Conservation (phyloP, 306 rosid species). For the Acacia crassicarpa region DNA sequence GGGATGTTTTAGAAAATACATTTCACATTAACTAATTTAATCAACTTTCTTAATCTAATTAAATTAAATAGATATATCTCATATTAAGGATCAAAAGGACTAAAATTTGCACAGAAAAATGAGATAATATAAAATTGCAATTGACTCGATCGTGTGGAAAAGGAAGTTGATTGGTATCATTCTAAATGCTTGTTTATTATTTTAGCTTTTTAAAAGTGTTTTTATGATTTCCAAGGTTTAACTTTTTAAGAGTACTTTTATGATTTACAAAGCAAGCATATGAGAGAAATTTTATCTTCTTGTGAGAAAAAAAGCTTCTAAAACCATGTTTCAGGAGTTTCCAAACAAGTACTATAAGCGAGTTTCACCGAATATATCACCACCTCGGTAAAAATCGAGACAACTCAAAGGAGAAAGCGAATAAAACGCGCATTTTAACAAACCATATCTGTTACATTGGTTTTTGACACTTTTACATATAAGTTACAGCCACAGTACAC, state of each 20-base stretch:
- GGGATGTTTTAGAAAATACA: too few species aligned
- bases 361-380: not conserved
- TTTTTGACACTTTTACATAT: not conserved
- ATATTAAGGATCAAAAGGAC: too few species aligned
- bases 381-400: not conserved
- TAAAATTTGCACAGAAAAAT: not conserved
- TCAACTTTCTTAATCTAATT: too few species aligned
- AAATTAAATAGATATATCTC: too few species aligned
- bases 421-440: not conserved
- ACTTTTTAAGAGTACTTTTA: too few species aligned
- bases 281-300: too few species aligned
- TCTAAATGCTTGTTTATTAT: not conserved
- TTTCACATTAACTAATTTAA: too few species aligned
- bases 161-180: not conserved
- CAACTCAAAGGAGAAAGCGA: not conserved
- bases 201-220: too few species aligned
- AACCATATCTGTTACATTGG: conserved; percentile 6
- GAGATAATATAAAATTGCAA: not conserved
- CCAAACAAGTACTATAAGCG: too few species aligned
- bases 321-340: too few species aligned
- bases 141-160: not conserved
- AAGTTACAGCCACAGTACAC: not conserved
- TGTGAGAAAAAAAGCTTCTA: fast-evolving
- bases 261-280: too few species aligned
- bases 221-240: too few species aligned